phyloP scores from a whole-genome alignment of 768 basidiomycete species.

The Kwoniella shandongensis region DNA sequence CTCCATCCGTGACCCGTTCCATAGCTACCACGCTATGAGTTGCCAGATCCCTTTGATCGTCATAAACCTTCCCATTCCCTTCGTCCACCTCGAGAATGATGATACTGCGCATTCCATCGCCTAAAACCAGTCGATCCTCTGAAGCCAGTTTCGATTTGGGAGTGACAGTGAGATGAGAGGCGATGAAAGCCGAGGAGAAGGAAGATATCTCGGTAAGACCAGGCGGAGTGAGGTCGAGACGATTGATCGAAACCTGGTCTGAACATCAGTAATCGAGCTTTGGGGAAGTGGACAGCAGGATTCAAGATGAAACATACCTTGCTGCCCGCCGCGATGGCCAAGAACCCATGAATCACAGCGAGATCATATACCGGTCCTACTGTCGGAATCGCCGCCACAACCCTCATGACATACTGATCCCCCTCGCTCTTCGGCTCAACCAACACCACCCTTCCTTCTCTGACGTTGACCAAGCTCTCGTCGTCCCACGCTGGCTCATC shows the following conservation, averaged over 20 bases:
- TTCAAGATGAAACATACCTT: conserved; percentile 28
- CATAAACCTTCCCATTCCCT: conserved; percentile 31
- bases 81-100: conserved; percentile 41
- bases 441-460: conserved; percentile 33
- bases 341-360: conserved; percentile 42
- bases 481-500: conserved; percentile 29
- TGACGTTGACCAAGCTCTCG: conserved; percentile 19
- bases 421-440: conserved; percentile 12
- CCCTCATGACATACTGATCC: conserved; percentile 4
- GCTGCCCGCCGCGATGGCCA: conserved; percentile 46
- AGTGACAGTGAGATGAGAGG: conserved; percentile 38
- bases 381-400: background rate
- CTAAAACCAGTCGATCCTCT: conserved; percentile 43
- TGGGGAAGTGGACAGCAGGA: background rate
- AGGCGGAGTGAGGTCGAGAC: conserved; percentile 22
- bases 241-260: conserved; percentile 28
- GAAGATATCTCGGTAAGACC: conserved; percentile 26
- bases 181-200: conserved; percentile 46
- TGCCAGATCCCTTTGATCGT: conserved; percentile 47
- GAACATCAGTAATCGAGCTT: no score
- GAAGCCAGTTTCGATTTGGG: conserved; percentile 14
- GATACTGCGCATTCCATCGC: conserved; percentile 51
- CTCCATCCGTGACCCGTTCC: conserved; percentile 41
- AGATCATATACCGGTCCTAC: conserved; percentile 45
- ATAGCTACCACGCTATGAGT: conserved; percentile 46